These are phyloP conservation scores for Phaeophleospora eucalypticola DNA, from an alignment of 2,329 filamentous ascomycete species.

Conservation along the genomic window DNA sequence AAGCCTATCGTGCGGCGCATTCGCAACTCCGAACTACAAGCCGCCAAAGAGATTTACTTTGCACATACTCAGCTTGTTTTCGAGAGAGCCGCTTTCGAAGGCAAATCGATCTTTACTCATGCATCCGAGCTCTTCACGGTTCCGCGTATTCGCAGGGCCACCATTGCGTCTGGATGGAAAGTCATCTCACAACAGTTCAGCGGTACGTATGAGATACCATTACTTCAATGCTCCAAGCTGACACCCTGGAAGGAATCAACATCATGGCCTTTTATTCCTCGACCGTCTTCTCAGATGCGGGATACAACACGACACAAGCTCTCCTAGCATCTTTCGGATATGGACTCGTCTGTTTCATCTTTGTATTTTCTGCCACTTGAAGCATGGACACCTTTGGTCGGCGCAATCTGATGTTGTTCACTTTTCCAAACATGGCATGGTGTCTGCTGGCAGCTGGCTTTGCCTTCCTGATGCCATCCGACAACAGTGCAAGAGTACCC, in stretches of 20 bases:
- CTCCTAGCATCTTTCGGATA: conserved; percentile 57
- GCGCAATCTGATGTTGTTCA: conserved; percentile 47
- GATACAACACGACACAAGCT: conserved; percentile 39
- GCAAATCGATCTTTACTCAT: conserved; percentile 37
- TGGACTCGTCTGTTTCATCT: conserved; percentile 38
- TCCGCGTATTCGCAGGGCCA: conserved; percentile 45
- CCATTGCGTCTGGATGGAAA: conserved; percentile 30
- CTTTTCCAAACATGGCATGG: conserved; percentile 50
- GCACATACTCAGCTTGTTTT: conserved; percentile 34
- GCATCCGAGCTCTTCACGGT: conserved; percentile 48
- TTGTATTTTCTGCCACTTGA: not conserved
- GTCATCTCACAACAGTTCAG: conserved; percentile 37
- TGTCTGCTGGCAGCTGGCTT: conserved; percentile 47
- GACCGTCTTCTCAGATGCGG: conserved; percentile 31
- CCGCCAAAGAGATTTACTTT: conserved; percentile 31
- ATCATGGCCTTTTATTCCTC: conserved; percentile 38
- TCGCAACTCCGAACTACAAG: conserved; percentile 28
- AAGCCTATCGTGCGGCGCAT: conserved; percentile 40
- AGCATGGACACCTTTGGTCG: conserved; percentile 49
- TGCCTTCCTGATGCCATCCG: conserved; percentile 48
- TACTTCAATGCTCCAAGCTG: too few species aligned
- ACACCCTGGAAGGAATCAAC: too few species aligned
- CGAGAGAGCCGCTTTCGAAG: conserved; percentile 32
- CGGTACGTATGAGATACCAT: too few species aligned
- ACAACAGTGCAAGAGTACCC: conserved; percentile 29